Percentiles rank a stretch among this genome's conserved stretches.
These are phyloP conservation scores for Myriangium duriaei DNA, from an alignment of 2,329 filamentous ascomycete genomes.

Conservation along the genomic window DNA sequence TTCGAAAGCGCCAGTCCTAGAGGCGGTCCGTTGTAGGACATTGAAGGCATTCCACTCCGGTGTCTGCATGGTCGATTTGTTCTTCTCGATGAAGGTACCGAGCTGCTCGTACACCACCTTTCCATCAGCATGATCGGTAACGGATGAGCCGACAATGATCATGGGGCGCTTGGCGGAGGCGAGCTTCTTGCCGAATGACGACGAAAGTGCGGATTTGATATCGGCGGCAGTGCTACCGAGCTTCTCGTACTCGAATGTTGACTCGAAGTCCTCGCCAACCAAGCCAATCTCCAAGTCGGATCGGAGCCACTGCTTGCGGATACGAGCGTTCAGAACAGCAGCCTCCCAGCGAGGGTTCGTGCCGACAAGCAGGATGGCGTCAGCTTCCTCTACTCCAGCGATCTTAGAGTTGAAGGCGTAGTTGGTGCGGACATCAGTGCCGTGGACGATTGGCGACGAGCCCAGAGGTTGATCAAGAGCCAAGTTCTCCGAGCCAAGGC, in stretches of 20 bases:
- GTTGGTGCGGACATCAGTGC: constrained; percentile 84
- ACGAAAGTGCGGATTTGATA: constrained; percentile 73
- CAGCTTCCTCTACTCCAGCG: constrained; percentile 84
- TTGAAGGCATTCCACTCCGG: constrained; percentile 97
- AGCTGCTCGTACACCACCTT: constrained; percentile 90
- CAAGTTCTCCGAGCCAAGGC: constrained; percentile 89
- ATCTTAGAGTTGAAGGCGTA: constrained; percentile 96
- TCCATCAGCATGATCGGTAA: constrained; percentile 80
- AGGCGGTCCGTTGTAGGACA: constrained; percentile 85
- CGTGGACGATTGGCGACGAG: constrained; percentile 74
- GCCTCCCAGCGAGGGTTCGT: constrained; percentile 95
- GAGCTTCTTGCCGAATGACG: constrained; percentile 87
- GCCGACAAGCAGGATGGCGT: constrained; percentile 81
- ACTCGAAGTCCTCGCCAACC: constrained; percentile 81
- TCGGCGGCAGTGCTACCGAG: constrained; percentile 67
- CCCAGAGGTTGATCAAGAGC: constrained; percentile 83
- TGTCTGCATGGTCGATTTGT: constrained; percentile 75
- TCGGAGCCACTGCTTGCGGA: constrained; percentile 93
- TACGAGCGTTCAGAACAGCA: constrained; percentile 87
- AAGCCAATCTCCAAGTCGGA: constrained; percentile 89
- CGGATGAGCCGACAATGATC: constrained; percentile 89
- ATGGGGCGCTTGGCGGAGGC: constrained; percentile 79
- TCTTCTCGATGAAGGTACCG: constrained; percentile 84
- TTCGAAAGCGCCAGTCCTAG: constrained; percentile 85
- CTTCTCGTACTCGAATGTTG: constrained; percentile 91